Conservation (phyloP, 139 green algal species). For the Volvox reticuliferus region DNA sequence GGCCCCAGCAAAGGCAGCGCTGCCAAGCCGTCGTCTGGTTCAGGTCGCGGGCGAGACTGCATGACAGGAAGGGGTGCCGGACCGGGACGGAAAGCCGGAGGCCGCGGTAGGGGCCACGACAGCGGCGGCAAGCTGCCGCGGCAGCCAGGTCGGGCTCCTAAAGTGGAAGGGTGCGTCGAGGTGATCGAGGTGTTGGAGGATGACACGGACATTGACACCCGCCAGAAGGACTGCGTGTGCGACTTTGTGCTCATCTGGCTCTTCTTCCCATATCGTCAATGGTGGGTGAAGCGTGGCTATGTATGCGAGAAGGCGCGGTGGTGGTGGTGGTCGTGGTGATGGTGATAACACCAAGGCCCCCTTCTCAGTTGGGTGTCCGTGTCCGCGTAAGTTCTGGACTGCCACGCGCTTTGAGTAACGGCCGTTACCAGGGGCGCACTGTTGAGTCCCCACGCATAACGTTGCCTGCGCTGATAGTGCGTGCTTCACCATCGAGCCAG, state of each 20-base stretch:
- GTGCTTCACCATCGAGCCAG: no score
- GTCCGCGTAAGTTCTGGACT: no score
- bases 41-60: neutral
- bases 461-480: no score
- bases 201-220: slow-evolving; percentile 1
- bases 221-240: neutral
- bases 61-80: neutral
- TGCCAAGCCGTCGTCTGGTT: neutral
- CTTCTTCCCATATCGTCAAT: slow-evolving; percentile 8
- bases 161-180: neutral
- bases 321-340: no score
- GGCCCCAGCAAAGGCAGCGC: neutral
- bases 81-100: no score
- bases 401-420: no score
- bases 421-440: no score
- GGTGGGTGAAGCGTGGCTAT: neutral
- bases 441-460: no score
- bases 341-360: no score
- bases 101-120: neutral
- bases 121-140: neutral
- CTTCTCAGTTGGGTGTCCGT: no score
- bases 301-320: no score
- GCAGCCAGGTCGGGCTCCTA: neutral
- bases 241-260: slow-evolving; percentile 24
- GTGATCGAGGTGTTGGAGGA: neutral